Conservation (phyloP, 2,329 filamentous ascomycete genomes). For the Ophiostoma perfectum region DNA sequence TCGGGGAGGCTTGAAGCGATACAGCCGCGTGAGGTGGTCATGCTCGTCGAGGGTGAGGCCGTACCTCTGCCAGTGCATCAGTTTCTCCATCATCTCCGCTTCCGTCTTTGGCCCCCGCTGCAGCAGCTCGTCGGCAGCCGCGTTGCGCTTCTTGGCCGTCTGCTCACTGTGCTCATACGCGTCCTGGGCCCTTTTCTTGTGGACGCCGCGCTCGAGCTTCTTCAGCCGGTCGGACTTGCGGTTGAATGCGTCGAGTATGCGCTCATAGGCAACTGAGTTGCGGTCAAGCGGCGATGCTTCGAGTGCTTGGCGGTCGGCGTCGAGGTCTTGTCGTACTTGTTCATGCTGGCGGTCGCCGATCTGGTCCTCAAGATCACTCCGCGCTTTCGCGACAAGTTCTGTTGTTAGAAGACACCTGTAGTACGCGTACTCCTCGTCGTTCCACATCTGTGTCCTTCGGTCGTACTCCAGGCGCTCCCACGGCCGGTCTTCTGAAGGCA, state of each 20-base stretch:
- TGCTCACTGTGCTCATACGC: neutral
- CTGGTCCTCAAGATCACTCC: neutral
- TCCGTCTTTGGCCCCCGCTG: neutral
- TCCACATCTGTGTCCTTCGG: neutral
- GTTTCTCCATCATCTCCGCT: neutral
- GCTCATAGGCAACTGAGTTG: neutral
- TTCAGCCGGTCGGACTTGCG: neutral
- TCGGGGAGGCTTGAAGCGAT: neutral
- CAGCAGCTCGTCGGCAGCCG: neutral
- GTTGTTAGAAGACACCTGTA: neutral
- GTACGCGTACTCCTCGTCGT: neutral
- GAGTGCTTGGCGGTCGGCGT: neutral
- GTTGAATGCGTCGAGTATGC: neutral
- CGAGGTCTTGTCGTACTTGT: neutral
- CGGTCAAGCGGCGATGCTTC: neutral
- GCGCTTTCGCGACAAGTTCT: neutral
- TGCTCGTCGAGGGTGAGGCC: neutral
- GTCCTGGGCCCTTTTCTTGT: neutral
- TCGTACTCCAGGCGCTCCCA: neutral
- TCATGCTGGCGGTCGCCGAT: neutral
- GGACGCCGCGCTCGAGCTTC: neutral
- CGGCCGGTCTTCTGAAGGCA: neutral
- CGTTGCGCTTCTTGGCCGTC: neutral
- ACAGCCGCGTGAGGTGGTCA: neutral
- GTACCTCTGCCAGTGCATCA: neutral